Base-by-base conservation (phyloP, 164 flowering plant species). In the Chloranthus sessilifolius region DNA sequence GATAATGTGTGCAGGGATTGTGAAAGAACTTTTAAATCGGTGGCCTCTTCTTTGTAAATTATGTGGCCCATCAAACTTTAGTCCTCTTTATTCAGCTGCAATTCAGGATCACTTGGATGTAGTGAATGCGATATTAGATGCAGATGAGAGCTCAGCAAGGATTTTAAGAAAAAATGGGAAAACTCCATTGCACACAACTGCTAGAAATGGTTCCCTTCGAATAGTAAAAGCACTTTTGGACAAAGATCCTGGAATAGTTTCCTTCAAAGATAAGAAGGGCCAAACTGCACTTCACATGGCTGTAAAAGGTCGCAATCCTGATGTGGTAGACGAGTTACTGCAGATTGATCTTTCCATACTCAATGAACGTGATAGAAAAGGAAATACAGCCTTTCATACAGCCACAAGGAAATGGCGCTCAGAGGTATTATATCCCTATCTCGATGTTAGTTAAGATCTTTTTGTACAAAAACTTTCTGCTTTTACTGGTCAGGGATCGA, bases 251-350 rank as follows among this genome's bases (percentile, higher is more conserved):
- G 86, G 62, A 33, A 78, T 85, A 25, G 79, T 79, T 16, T 42
- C 82, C 36, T 81, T 85, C 48, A 88, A 85, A 64, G 96, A 88
- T 59, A 88, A 79, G 71, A 88, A 88, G 73, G 86, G 87, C 36
- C 96, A 88, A 74, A 88, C 91, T 47, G 91, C 97, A 24, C 79
- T 88, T 14, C 97, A 88, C 46, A 88, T 88, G 97, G 97, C 95
- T 58, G 97, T 73, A 14, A 88, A 88, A 64, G 97, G 97, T 41
- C 83, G 78, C 54, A 56, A 72, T 63, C 51, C 80, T 52, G 41
- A 58, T 12, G 75, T 78, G 9, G 79, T 88, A 4, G 89, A 85
- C 44, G 92, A 85, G 59, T 35, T 88, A 50, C 54, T 88, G 68
- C 56, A 47, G 48, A 80, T 78, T 59, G 95, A 80, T 68, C 46